Evolutionary conservation across 768 basidiomycete species (phyloP).

Genomic region (Hirschioporus abietinus): DNA sequence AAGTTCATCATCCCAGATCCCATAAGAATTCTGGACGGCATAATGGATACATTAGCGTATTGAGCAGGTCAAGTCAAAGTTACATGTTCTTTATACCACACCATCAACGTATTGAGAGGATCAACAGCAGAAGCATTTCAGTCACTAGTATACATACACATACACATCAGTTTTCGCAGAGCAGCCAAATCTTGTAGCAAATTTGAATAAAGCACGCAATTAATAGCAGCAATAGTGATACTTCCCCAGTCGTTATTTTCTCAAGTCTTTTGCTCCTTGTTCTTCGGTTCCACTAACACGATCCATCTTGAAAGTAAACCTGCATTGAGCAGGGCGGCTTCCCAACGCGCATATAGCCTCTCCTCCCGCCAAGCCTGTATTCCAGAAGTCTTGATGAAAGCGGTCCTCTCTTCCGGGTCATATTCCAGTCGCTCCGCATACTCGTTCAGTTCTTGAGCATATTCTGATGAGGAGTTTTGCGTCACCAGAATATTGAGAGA

Average conservation of each 20-base stretch:
- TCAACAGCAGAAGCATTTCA: slow-evolving; percentile 21
- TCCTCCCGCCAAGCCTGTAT: slow-evolving; percentile 39
- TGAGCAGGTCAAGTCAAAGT: slow-evolving; percentile 23
- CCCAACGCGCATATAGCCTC: slow-evolving; percentile 43
- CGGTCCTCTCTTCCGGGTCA: slow-evolving; percentile 8
- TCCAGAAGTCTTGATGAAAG: slow-evolving; percentile 27
- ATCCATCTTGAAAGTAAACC: slow-evolving; percentile 46
- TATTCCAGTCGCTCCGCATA: background rate
- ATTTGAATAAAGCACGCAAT: background rate
- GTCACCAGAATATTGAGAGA: slow-evolving; percentile 29
- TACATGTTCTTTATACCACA: slow-evolving; percentile 9
- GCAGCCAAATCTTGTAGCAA: background rate
- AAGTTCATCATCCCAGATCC: slow-evolving; percentile 91
- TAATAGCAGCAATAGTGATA: background rate
- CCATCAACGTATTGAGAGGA: slow-evolving; percentile 5
- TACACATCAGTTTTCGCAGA: slow-evolving; percentile 9
- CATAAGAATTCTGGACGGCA: slow-evolving; percentile 74
- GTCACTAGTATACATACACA: background rate
- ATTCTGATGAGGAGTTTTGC: slow-evolving; percentile 35
- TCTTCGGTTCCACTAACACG: slow-evolving; percentile 21
- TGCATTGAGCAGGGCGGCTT: slow-evolving; percentile 43
- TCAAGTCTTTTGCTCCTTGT: background rate
- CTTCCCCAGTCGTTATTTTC: background rate
- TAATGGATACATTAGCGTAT: slow-evolving; percentile 78
- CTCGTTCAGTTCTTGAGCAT: slow-evolving; percentile 15